phyloP scores from a whole-genome alignment of 176 grass and related monocot genomes.

The Canna indica region DNA sequence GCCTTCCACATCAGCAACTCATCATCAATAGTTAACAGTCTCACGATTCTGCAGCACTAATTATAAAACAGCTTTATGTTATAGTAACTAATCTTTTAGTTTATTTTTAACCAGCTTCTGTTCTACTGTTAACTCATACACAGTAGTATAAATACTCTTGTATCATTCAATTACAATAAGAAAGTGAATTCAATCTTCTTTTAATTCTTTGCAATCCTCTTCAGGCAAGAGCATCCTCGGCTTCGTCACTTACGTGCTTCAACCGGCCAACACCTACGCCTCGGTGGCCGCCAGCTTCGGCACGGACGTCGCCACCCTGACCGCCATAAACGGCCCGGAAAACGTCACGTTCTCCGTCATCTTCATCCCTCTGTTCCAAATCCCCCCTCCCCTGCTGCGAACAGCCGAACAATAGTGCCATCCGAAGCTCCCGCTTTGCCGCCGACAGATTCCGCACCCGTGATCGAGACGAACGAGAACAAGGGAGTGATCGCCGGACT shows the following conservation, averaged over 20 bases:
- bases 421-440: slow-evolving; percentile 24
- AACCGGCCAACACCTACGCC: slow-evolving; percentile 63
- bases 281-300: slow-evolving; percentile 51
- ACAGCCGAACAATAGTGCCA: slow-evolving; percentile 17
- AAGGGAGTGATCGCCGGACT: slow-evolving; percentile 51
- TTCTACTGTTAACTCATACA: no score
- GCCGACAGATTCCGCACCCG: slow-evolving; percentile 8
- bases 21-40: no score
- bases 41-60: no score
- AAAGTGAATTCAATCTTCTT: no score
- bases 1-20: no score
- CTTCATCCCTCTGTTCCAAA: slow-evolving; percentile 44
- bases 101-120: no score
- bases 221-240: slow-evolving; percentile 30
- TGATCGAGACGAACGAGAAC: slow-evolving; percentile 24
- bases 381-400: slow-evolving; percentile 52
- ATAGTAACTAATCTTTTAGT: no score
- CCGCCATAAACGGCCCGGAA: slow-evolving; percentile 68
- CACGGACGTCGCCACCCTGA: slow-evolving; percentile 40
- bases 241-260: slow-evolving; percentile 80
- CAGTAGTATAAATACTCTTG: no score
- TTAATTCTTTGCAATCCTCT: slow-evolving; percentile 82
- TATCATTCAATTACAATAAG: no score
- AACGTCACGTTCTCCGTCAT: slow-evolving; percentile 29
- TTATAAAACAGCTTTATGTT: no score